Conservation (phyloP, 495 filamentous ascomycete species). For the Aspergillus ostianus region DNA sequence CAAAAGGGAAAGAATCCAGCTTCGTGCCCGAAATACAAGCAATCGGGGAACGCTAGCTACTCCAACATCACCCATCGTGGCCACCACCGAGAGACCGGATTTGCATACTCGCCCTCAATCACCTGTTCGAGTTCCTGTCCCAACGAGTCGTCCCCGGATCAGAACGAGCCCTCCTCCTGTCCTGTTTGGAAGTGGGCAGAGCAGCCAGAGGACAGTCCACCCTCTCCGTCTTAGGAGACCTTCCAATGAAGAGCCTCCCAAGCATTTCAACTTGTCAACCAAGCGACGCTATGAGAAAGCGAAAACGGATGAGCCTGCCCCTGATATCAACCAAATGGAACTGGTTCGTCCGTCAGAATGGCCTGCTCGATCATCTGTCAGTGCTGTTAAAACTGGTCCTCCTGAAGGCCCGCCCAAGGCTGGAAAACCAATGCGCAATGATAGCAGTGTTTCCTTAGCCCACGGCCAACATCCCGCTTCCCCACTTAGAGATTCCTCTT, state of each 20-base stretch:
- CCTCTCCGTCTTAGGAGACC: neutral
- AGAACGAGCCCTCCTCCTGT: neutral
- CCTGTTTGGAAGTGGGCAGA: neutral
- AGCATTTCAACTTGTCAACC: neutral
- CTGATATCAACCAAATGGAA: neutral
- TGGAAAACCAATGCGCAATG: neutral
- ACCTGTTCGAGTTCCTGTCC: too few relatives aligned
- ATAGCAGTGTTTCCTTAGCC: neutral
- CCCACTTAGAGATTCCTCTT: neutral
- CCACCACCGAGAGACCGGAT: too few relatives aligned
- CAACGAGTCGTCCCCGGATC: neutral
- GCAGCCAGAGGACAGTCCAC: neutral
- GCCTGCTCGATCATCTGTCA: neutral
- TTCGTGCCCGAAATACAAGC: conserved; percentile 9
- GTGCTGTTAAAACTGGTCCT: neutral
- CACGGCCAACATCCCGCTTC: neutral
- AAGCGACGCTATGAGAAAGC: neutral
- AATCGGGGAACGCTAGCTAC: too few relatives aligned
- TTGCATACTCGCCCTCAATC: too few relatives aligned
- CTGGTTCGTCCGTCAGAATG: neutral
- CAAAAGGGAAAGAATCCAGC: conserved; percentile 38
- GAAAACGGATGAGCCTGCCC: neutral
- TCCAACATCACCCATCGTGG: neutral
- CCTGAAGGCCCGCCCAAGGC: neutral
- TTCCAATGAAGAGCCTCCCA: neutral